phyloP scores from a whole-genome alignment of 2,329 filamentous ascomycete genomes.

The Drechslera avenae region DNA sequence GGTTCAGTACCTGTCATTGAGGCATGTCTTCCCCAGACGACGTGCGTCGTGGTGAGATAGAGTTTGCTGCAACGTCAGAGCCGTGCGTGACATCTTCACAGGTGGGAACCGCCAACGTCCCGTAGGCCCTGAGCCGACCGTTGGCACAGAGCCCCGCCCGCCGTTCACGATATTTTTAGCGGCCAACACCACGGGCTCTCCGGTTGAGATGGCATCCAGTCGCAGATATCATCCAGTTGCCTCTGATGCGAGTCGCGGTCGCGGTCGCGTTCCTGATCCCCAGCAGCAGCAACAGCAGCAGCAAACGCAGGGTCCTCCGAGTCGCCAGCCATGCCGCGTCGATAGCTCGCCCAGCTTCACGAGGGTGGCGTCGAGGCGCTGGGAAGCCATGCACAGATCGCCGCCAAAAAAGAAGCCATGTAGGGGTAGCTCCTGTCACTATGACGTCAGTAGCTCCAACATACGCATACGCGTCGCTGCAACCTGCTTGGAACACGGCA shows the following conservation, averaged over 20 bases:
- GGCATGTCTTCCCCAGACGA: not conserved
- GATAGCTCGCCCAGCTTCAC: conserved; percentile 6
- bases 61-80: conserved; percentile 8
- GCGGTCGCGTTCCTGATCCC: conserved; percentile 7
- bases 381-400: conserved; percentile 16
- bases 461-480: conserved; percentile 8
- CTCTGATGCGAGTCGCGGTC: not conserved
- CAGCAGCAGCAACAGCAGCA: not conserved
- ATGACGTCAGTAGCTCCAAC: conserved; percentile 12
- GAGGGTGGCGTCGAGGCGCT: conserved; percentile 10
- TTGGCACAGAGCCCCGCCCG: conserved; percentile 9
- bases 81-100: conserved; percentile 8
- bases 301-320: conserved; percentile 14
- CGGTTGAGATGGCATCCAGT: not conserved
- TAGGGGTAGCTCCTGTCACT: conserved; percentile 8
- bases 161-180: conserved; percentile 5
- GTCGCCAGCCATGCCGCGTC: conserved; percentile 1
- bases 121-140: conserved; percentile 4
- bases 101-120: conserved; percentile 16
- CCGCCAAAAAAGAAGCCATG: conserved; percentile 14
- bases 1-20: too few relatives aligned
- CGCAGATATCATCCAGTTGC: conserved; percentile 5
- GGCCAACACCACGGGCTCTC: not conserved
- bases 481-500: conserved; percentile 18
- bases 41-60: conserved; percentile 1